These are phyloP conservation scores for Yamadazyma triangularis DNA, from an alignment of 1,139 yeast species.

Conservation along the genomic window DNA sequence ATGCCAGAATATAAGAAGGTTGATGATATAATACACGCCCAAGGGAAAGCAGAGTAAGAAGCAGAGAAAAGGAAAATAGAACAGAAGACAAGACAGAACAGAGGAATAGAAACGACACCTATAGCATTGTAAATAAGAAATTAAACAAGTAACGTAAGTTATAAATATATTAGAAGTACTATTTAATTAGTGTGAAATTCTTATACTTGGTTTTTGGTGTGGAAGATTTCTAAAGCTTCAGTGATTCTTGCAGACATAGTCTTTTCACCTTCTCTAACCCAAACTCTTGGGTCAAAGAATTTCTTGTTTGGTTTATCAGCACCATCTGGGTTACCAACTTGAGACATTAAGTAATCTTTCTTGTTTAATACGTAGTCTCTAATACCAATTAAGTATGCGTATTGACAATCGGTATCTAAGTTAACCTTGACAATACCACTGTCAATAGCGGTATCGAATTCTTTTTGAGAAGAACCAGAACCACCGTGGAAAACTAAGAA, in stretches of 20 bases:
- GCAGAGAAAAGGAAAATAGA: not conserved
- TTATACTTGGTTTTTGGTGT: too few species aligned
- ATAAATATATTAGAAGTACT: too few species aligned
- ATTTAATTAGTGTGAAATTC: too few species aligned
- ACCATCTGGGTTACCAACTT: slow-evolving; percentile 99
- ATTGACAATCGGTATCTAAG: slow-evolving; percentile 98
- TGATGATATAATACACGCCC: not conserved
- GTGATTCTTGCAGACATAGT: slow-evolving; percentile 86
- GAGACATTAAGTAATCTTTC: slow-evolving; percentile 87
- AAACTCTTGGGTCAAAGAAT: slow-evolving; percentile 99
- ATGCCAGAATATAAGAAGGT: slow-evolving; percentile 41
- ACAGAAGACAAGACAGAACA: not conserved
- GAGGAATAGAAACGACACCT: too few species aligned
- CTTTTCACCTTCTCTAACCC: slow-evolving; percentile 99
- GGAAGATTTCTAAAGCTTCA: slow-evolving; percentile 84
- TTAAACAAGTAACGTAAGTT: too few species aligned
- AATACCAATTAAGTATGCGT: slow-evolving; percentile 93
- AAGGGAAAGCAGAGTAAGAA: not conserved
- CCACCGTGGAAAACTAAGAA: slow-evolving; percentile 99
- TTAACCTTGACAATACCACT: slow-evolving; percentile 98
- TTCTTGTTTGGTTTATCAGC: slow-evolving; percentile 98
- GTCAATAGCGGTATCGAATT: slow-evolving; percentile 85
- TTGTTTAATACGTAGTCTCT: slow-evolving; percentile 94
- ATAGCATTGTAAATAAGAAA: too few species aligned
- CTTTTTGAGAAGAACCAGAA: slow-evolving; percentile 92